Conservation (phyloP, 2,329 filamentous ascomycete species). For the Lecanoromycetidae sp. region DNA sequence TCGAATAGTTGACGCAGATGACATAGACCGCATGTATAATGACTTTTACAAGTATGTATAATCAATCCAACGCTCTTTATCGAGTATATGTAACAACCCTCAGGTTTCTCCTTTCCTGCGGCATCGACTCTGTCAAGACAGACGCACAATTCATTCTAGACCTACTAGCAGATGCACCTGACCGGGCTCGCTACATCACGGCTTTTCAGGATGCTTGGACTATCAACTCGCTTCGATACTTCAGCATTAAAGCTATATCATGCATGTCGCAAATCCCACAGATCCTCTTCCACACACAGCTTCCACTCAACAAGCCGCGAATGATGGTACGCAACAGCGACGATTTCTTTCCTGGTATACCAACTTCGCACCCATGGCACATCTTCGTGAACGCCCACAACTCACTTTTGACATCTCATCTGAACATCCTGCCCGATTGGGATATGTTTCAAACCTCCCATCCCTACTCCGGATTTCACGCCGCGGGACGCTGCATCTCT, state of each 20-base stretch:
- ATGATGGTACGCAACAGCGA: constrained; percentile 75
- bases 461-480: constrained; percentile 69
- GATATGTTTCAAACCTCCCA: constrained; percentile 62
- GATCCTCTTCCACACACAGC: constrained; percentile 71
- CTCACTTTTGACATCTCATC: constrained; percentile 63
- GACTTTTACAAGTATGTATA: constrained; percentile 59
- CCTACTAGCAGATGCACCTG: constrained; percentile 53
- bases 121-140: constrained; percentile 80
- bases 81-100: background rate
- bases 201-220: constrained; percentile 81
- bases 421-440: constrained; percentile 81
- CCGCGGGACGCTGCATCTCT: constrained; percentile 75
- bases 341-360: constrained; percentile 76
- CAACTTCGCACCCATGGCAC: constrained; percentile 81
- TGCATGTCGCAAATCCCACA: constrained; percentile 92
- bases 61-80: background rate
- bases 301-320: constrained; percentile 61
- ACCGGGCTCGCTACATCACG: constrained; percentile 58
- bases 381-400: constrained; percentile 92
- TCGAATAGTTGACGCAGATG: constrained; percentile 59
- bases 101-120: constrained; percentile 57
- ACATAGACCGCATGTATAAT: constrained; percentile 66
- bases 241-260: constrained; percentile 66
- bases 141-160: constrained; percentile 89
- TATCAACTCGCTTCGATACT: constrained; percentile 62